Evolutionary conservation across 164 flowering plant species (phyloP).

Genomic region (Piper betle): DNA sequence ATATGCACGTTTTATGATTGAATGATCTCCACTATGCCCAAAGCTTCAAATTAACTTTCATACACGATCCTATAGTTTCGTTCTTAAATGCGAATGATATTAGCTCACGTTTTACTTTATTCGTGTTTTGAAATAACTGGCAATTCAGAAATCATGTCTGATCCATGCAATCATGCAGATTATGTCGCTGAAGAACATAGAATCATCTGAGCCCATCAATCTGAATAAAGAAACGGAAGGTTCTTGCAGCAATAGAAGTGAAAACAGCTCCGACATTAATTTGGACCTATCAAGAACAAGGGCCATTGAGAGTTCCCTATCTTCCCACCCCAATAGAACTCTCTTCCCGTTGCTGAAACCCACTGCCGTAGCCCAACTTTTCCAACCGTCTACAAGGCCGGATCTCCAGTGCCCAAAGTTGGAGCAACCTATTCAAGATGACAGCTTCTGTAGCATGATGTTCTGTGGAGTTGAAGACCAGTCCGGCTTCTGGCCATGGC

Average conservation of each 20-base stretch:
- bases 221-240: slow-evolving; percentile 96
- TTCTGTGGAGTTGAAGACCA: slow-evolving; percentile 79
- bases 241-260: slow-evolving; percentile 81
- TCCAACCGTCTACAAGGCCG: slow-evolving; percentile 36
- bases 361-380: slow-evolving; percentile 31
- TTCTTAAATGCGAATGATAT: not conserved
- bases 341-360: slow-evolving; percentile 36
- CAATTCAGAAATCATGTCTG: not conserved
- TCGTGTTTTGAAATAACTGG: not conserved
- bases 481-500: slow-evolving; percentile 91
- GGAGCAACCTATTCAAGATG: slow-evolving; percentile 49
- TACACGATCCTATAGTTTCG: not conserved
- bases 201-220: slow-evolving; percentile 72
- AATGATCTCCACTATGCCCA: not conserved
- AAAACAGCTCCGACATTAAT: slow-evolving; percentile 77
- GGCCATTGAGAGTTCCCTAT: slow-evolving; percentile 47
- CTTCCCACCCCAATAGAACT: slow-evolving; percentile 26
- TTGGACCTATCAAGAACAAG: slow-evolving; percentile 62
- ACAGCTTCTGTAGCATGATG: slow-evolving; percentile 59
- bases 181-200: slow-evolving; percentile 59
- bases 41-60: not conserved
- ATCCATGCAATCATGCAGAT: slow-evolving; percentile 36
- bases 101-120: not conserved
- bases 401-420: slow-evolving; percentile 28
- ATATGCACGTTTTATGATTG: not conserved